phyloP scores from a whole-genome alignment of 331 rosid genomes.

The Telfairia occidentalis region DNA sequence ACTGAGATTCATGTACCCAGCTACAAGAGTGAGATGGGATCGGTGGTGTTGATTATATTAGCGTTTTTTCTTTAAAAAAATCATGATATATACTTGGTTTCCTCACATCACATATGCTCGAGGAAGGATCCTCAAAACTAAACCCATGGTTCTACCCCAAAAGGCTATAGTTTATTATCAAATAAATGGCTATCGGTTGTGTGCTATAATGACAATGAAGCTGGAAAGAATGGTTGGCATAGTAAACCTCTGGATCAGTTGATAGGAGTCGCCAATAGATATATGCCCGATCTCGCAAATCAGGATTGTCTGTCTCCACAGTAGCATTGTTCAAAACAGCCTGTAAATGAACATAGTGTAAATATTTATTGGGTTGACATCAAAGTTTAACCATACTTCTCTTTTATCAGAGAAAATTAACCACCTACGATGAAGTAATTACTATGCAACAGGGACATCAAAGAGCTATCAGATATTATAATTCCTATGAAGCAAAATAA shows the following conservation, averaged over 20 bases:
- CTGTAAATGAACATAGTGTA: conserved; percentile 30
- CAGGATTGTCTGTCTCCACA: conserved; percentile 97
- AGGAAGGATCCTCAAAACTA: background rate
- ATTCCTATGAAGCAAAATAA: background rate
- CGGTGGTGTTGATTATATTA: background rate
- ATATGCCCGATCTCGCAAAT: conserved; percentile 95
- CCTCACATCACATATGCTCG: background rate
- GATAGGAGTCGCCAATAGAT: conserved; percentile 99
- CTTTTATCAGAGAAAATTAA: background rate
- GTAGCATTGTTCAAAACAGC: conserved; percentile 98
- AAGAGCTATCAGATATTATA: background rate
- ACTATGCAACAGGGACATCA: background rate
- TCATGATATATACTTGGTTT: background rate
- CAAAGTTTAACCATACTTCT: background rate
- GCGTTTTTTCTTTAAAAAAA: background rate
- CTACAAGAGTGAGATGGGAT: background rate
- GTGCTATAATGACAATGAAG: background rate
- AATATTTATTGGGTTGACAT: background rate
- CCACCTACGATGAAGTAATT: background rate
- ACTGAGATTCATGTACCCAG: background rate
- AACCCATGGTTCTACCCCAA: background rate
- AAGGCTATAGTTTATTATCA: background rate
- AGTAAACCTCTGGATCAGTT: conserved; percentile 94
- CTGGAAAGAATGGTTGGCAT: background rate
- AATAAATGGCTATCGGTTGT: background rate